phyloP scores from a whole-genome alignment of 805 yeast genomes.

The Torulaspora franciscae region DNA sequence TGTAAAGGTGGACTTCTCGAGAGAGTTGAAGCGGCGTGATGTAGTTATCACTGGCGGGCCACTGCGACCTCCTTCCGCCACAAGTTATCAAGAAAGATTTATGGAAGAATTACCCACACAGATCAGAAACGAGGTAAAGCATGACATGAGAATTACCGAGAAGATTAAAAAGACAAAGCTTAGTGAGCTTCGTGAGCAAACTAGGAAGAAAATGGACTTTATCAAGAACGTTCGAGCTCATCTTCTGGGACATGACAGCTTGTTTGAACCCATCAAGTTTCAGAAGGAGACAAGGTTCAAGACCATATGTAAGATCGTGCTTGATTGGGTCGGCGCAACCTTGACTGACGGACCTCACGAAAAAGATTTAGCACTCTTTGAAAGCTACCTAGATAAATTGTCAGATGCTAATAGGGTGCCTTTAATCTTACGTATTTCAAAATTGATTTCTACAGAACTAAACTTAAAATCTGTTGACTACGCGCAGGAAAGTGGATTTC shows the following conservation, averaged over 20 bases:
- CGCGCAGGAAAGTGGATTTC: slow-evolving; percentile 17
- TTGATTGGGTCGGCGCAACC: slow-evolving; percentile 38
- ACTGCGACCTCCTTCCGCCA: not conserved
- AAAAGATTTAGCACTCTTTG: slow-evolving; percentile 39
- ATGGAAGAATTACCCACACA: slow-evolving; percentile 61
- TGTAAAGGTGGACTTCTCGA: slow-evolving; percentile 15
- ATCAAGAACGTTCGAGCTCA: slow-evolving; percentile 16
- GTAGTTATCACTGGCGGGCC: slow-evolving; percentile 6
- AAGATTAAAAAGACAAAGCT: slow-evolving; percentile 23
- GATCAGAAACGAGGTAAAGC: slow-evolving; percentile 55
- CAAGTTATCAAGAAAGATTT: slow-evolving; percentile 51
- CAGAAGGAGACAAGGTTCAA: slow-evolving; percentile 34
- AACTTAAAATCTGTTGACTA: slow-evolving; percentile 14
- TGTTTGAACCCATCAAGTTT: slow-evolving; percentile 33
- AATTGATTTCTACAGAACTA: slow-evolving; percentile 22
- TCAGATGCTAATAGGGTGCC: slow-evolving; percentile 28
- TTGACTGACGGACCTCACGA: slow-evolving; percentile 37
- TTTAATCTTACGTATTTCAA: slow-evolving; percentile 23
- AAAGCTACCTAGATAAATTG: slow-evolving; percentile 33
- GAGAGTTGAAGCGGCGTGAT: slow-evolving; percentile 16
- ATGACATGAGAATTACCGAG: slow-evolving; percentile 41
- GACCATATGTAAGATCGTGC: slow-evolving; percentile 35
- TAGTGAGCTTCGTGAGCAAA: slow-evolving; percentile 16
- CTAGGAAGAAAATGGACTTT: slow-evolving; percentile 14
- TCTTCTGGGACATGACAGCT: slow-evolving; percentile 20